phyloP scores from a whole-genome alignment of 352 stramenopile genomes.

The Phytopythium cucurbitacearum region DNA sequence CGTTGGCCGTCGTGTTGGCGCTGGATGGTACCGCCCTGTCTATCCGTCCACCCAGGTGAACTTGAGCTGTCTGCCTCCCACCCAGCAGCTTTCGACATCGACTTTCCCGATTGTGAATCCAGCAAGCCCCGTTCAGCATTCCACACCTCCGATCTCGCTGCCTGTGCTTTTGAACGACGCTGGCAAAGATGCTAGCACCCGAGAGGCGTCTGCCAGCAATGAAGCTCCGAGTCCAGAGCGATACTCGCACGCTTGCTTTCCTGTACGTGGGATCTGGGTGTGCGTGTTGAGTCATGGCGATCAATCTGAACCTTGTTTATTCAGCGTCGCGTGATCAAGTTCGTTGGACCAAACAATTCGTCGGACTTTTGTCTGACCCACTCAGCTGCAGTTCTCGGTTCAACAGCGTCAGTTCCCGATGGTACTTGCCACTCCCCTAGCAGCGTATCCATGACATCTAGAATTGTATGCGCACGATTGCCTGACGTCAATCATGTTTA shows the following conservation, averaged over 20 bases:
- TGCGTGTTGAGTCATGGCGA: neutral
- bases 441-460: too few relatives aligned
- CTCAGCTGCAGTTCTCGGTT: constrained; percentile 14
- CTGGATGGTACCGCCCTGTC: constrained; percentile 22
- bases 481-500: too few relatives aligned
- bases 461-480: too few relatives aligned
- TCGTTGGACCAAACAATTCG: constrained; percentile 20
- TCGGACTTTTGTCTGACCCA: constrained; percentile 38
- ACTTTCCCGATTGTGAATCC: constrained; percentile 15
- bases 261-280: neutral
- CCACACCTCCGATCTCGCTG: too few relatives aligned
- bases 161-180: too few relatives aligned
- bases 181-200: too few relatives aligned
- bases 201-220: neutral
- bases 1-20: constrained; percentile 18
- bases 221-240: neutral
- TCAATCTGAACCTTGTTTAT: neutral
- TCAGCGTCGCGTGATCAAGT: constrained; percentile 44
- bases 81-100: constrained; percentile 55
- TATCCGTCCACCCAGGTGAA: constrained; percentile 49
- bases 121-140: neutral
- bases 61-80: constrained; percentile 39
- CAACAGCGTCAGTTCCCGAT: constrained; percentile 3
- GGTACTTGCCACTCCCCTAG: too few relatives aligned
- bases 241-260: neutral